Percentiles rank a stretch among this genome's conserved stretches.
phyloP scores from a whole-genome alignment of 371 early-diverging fungal genomes.

The Smittium mucronatum region DNA sequence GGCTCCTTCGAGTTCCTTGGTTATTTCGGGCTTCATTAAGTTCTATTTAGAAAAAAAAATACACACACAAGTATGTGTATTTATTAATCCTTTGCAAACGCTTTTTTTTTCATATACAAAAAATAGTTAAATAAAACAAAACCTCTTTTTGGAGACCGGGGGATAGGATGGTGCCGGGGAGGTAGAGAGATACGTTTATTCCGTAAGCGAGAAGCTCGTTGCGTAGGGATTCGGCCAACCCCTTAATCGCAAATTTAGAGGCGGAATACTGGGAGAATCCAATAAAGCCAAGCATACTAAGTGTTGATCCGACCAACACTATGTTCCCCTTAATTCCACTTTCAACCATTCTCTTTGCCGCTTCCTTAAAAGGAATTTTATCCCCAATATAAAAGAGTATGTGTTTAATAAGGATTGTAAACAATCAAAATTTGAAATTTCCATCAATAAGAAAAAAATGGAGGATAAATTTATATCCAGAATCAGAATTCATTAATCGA shows the following conservation, averaged over 20 bases:
- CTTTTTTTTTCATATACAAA: background rate
- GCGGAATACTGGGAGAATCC: slow-evolving; percentile 78
- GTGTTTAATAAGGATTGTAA: no score
- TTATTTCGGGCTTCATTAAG: slow-evolving; percentile 64
- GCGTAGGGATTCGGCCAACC: slow-evolving; percentile 57
- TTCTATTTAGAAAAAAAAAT: slow-evolving; percentile 31
- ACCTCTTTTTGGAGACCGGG: slow-evolving; percentile 61
- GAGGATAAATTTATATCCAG: no score
- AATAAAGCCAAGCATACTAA: slow-evolving; percentile 58
- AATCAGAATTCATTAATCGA: no score
- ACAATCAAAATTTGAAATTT: no score
- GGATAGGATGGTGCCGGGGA: slow-evolving; percentile 65
- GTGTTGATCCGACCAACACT: slow-evolving; percentile 64
- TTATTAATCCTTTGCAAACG: background rate
- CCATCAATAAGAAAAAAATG: no score
- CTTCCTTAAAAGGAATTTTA: slow-evolving; percentile 36
- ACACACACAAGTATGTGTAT: slow-evolving; percentile 13
- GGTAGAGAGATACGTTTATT: slow-evolving; percentile 65
- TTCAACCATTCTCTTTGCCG: slow-evolving; percentile 47
- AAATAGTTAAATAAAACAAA: background rate
- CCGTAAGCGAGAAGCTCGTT: slow-evolving; percentile 54
- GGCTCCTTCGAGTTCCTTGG: slow-evolving; percentile 66
- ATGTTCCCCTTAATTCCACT: slow-evolving; percentile 51
- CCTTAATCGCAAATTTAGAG: slow-evolving; percentile 70
- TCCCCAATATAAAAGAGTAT: no score